Evolutionary conservation across 495 filamentous ascomycete species (phyloP), one percentile per base, ranked within the genome.

Genomic region (Pyronema omphalodes): DNA sequence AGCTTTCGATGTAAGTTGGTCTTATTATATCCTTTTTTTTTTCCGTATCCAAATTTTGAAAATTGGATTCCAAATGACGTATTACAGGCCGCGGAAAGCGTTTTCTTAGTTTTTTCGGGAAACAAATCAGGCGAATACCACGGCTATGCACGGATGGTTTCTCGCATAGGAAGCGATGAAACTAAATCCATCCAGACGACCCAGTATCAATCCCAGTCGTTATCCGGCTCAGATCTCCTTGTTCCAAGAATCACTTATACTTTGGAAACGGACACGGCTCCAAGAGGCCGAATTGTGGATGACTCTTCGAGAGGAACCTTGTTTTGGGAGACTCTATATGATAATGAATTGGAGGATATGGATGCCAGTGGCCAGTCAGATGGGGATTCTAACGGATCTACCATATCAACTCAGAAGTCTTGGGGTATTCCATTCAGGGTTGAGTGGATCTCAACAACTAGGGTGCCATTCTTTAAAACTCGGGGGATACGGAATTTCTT

Each of bases 111-210:
- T 19, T 98, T 98, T 67, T 95, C 88, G 11, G 91, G 88, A 9
- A 98, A 96, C 69, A 96, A 95, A 62, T 96, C 91, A 0, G 91
- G 91, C 15, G 91, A 95, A 67, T 98, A 95, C 61, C 95, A 91
- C 67, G 91, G 91, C 19, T 94, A 93, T 58, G 91, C 88, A 11
- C 79, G 85, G 40, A 98, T 96, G 91, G 73, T 73, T 14, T 95
- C 91, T 47, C 73, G 77, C 7, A 94, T 95, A 66, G 77, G 76
- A 60, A 78, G 88, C 52, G 81, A 89, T 60, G 76, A 81, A 29
- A 74, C 75, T 1, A 76, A 81, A 2, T 73, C 79, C 0, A 77
- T 86, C 49, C 81, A 80, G 64, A 71, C 77, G 0, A 73, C 76
- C 2, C 73, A 75, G 56, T 71, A 71, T 3, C 76, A 76, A 51